Conservation (phyloP, 176 grass and related monocot species). For the Pontederia crassipes region DNA sequence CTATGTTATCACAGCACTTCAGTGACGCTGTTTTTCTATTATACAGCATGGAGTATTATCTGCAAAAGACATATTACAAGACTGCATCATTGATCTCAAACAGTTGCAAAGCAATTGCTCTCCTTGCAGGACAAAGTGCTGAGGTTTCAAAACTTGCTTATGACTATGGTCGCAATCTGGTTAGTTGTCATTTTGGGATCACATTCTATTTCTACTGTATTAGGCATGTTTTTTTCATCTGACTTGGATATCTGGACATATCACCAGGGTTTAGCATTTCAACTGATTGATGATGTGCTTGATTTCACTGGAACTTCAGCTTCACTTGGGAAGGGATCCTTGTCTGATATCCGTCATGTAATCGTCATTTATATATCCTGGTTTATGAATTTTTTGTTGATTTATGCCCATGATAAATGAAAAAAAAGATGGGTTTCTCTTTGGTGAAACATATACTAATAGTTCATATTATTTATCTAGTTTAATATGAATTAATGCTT, state of each 20-base stretch:
- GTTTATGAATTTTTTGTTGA: not conserved
- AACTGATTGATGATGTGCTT: constrained; percentile 91
- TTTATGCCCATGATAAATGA: too few species aligned
- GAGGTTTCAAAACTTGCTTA: constrained; percentile 83
- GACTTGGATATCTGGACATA: not conserved
- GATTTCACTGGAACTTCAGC: constrained; percentile 89
- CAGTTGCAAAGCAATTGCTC: constrained; percentile 84
- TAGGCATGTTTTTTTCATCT: not conserved
- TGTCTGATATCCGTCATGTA: constrained; percentile 92
- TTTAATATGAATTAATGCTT: too few species aligned
- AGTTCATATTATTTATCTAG: too few species aligned
- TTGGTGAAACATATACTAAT: too few species aligned
- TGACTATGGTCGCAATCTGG: constrained; percentile 92
- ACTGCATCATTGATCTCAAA: constrained; percentile 96
- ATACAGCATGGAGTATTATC: constrained; percentile 95
- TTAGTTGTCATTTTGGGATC: constrained; percentile 19
- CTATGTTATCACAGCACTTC: constrained; percentile 11
- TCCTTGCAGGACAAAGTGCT: constrained; percentile 86
- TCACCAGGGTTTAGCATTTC: constrained; percentile 84
- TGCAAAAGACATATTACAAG: constrained; percentile 98
- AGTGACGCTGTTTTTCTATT: not conserved
- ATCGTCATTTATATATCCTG: constrained; percentile 7
- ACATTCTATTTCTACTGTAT: not conserved
- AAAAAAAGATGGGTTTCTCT: too few species aligned
- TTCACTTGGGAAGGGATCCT: constrained; percentile 87